Conservation (phyloP, 1,284 basidiomycete genomes). For the Leccinum pallidistipes region DNA sequence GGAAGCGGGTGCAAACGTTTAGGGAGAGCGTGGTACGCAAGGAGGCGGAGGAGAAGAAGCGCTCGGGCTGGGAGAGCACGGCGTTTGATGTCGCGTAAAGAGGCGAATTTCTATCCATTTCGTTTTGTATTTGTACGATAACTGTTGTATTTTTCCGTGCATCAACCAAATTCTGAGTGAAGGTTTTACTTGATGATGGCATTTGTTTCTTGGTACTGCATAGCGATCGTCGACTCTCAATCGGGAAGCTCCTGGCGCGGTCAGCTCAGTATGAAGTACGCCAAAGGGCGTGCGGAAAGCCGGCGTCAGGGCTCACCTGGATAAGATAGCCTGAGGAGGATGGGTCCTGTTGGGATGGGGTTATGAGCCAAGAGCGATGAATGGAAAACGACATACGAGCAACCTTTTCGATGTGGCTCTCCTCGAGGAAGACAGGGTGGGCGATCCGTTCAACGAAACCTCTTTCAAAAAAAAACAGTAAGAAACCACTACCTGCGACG, state of each 20-base stretch:
- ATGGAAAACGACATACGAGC: not conserved
- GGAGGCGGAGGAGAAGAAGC: slow-evolving; percentile 16
- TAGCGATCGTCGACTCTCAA: not conserved
- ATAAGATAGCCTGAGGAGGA: not conserved
- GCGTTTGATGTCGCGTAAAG: slow-evolving; percentile 24
- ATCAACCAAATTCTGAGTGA: not conserved
- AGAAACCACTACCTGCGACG: not conserved
- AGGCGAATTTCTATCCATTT: not conserved
- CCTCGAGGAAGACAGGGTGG: not conserved
- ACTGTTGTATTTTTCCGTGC: not conserved
- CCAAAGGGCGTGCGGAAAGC: not conserved
- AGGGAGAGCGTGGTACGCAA: slow-evolving; percentile 30
- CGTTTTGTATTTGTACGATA: not conserved
- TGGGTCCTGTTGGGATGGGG: not conserved
- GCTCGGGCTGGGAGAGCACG: slow-evolving; percentile 28
- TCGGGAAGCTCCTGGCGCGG: not conserved
- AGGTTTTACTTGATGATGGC: not conserved
- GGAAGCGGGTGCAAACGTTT: slow-evolving; percentile 25
- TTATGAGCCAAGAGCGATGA: not conserved
- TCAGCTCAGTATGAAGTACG: not conserved
- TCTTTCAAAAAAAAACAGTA: not conserved
- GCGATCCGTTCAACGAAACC: not conserved
- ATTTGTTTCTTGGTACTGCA: too few species aligned
- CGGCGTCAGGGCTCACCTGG: not conserved
- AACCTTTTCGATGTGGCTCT: not conserved